phyloP scores from a whole-genome alignment of 1,284 basidiomycete species.

The Cutaneotrichosporon sp. region DNA sequence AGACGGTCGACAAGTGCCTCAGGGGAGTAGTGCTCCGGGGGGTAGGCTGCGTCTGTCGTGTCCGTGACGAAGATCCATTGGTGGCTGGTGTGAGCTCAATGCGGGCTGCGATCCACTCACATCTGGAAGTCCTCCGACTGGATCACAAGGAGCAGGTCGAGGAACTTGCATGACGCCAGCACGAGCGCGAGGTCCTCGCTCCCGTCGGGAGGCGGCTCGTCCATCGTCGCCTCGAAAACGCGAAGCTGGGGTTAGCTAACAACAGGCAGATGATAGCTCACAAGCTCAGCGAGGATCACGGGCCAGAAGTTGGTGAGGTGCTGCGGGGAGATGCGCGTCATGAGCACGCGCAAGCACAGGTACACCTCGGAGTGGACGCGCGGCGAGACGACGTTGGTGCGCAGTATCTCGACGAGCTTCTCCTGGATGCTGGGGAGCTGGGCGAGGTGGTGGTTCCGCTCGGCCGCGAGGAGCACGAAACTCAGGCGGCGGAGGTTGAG shows the following conservation, averaged over 20 bases:
- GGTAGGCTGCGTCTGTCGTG: constrained; percentile 91
- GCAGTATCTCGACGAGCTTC: constrained; percentile 89
- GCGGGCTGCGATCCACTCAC: constrained; percentile 57
- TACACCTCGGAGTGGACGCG: constrained; percentile 91
- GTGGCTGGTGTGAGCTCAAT: constrained; percentile 62
- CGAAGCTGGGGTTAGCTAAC: constrained; percentile 45
- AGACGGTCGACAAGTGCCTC: constrained; percentile 89
- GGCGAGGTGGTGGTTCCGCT: constrained; percentile 85
- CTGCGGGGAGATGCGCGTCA: constrained; percentile 88
- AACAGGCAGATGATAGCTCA: no score
- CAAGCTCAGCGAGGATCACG: constrained; percentile 85
- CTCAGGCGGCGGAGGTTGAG: constrained; percentile 85
- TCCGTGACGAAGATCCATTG: constrained; percentile 99
- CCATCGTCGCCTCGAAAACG: constrained; percentile 60
- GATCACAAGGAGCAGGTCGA: constrained; percentile 85
- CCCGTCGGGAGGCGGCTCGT: constrained; percentile 62
- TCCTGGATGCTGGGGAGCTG: constrained; percentile 93
- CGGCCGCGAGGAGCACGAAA: constrained; percentile 78
- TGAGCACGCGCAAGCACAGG: constrained; percentile 84
- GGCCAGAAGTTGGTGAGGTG: constrained; percentile 98
- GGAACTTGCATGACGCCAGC: constrained; percentile 86
- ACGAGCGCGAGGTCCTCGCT: constrained; percentile 81
- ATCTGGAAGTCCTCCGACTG: constrained; percentile 99
- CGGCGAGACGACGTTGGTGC: constrained; percentile 72
- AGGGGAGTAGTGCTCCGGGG: constrained; percentile 76